These are phyloP conservation scores for Taphrina deformans DNA, from an alignment of 1,139 yeast species.

Conservation along the genomic window DNA sequence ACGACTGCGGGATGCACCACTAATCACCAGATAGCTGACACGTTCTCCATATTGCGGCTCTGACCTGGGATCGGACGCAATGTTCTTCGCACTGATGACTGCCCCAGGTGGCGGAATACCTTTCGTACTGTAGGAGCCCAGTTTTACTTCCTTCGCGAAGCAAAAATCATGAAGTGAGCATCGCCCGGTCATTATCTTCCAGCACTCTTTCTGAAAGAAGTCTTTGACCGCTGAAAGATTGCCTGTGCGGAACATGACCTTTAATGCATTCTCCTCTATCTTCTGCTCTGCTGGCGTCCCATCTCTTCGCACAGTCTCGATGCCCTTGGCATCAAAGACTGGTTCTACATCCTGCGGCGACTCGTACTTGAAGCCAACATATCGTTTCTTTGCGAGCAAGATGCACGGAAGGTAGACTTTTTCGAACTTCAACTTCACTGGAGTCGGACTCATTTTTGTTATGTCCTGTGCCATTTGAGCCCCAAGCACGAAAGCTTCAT, in stretches of 20 bases:
- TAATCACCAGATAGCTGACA: slow-evolving; percentile 78
- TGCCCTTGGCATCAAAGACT: slow-evolving; percentile 90
- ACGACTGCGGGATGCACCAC: slow-evolving; percentile 64
- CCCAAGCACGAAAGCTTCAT: slow-evolving; percentile 78
- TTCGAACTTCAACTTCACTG: slow-evolving; percentile 80
- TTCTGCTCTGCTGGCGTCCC: slow-evolving; percentile 92
- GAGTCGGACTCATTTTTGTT: slow-evolving; percentile 72
- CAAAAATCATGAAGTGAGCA: slow-evolving; percentile 79
- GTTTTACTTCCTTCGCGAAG: slow-evolving; percentile 83
- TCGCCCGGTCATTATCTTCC: slow-evolving; percentile 60
- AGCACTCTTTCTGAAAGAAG: slow-evolving; percentile 65
- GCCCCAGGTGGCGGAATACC: slow-evolving; percentile 89
- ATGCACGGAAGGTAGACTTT: slow-evolving; percentile 89
- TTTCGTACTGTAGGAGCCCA: slow-evolving; percentile 77
- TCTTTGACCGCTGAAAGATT: slow-evolving; percentile 69
- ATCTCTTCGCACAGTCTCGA: slow-evolving; percentile 89
- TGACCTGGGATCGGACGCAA: slow-evolving; percentile 64
- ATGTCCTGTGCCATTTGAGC: slow-evolving; percentile 63
- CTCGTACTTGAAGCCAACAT: slow-evolving; percentile 83
- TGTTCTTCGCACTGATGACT: slow-evolving; percentile 62
- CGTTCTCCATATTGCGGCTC: slow-evolving; percentile 89
- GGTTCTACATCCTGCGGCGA: slow-evolving; percentile 57
- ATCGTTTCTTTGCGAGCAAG: slow-evolving; percentile 78
- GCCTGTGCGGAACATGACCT: slow-evolving; percentile 64
- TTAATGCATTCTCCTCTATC: slow-evolving; percentile 67